Percentiles rank a stretch among this genome's conserved stretches.
These are phyloP conservation scores for Lablab purpureus DNA, from an alignment of 306 rosid species.

Conservation along the genomic window DNA sequence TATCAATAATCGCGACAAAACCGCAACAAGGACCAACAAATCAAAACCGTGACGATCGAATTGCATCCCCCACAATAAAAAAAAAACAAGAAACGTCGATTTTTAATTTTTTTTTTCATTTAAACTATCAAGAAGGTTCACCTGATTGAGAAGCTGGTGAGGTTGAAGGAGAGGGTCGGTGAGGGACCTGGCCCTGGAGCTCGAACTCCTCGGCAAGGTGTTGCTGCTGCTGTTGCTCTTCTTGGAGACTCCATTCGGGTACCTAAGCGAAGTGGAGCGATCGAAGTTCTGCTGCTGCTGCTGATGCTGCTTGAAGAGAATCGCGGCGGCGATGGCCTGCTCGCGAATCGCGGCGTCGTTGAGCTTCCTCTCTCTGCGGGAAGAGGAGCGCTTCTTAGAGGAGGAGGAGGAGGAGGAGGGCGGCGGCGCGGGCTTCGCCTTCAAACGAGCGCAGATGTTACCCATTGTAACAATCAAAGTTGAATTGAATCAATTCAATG, in stretches of 20 bases:
- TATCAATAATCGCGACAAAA: not conserved
- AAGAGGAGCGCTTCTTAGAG: constrained; percentile 63
- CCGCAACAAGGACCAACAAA: not conserved
- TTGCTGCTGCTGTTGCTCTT: constrained; percentile 45
- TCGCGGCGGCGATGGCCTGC: constrained; percentile 91
- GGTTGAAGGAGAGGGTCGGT: constrained; percentile 93
- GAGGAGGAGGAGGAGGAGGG: constrained; percentile 27
- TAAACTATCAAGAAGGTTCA: not conserved
- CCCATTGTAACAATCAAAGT: constrained; percentile 61
- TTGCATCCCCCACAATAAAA: not conserved
- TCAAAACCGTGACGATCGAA: constrained; percentile 14
- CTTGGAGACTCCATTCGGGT: constrained; percentile 68
- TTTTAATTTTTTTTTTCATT: not conserved
- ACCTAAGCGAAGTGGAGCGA: constrained; percentile 81
- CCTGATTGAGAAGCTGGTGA: constrained; percentile 90
- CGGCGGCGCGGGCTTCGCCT: constrained; percentile 52
- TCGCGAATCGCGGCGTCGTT: constrained; percentile 70
- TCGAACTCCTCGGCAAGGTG: constrained; percentile 79
- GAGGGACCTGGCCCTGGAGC: constrained; percentile 87
- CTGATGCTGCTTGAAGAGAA: constrained; percentile 72
- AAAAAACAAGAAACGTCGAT: too few species aligned
- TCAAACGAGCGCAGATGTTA: constrained; percentile 73
- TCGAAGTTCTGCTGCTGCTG: constrained; percentile 69
- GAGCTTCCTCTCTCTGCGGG: constrained; percentile 63
- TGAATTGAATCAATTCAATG: not conserved